Conservation (phyloP, 306 rosid genomes). For the Adenanthera pavonina region DNA sequence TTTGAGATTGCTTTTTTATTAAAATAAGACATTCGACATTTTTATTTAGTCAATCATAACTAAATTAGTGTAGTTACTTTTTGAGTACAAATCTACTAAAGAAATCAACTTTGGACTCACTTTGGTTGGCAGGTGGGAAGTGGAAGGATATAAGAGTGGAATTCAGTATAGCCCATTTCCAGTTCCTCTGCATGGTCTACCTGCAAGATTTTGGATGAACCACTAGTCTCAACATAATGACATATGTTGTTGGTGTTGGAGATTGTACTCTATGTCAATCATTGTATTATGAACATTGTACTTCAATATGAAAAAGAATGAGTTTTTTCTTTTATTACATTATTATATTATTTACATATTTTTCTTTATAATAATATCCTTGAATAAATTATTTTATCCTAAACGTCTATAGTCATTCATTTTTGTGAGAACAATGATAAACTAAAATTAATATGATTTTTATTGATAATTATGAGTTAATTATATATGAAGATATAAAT, state of each 20-base stretch:
- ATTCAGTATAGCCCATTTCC: conserved; percentile 91
- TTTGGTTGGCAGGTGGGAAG: conserved; percentile 77
- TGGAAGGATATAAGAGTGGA: conserved; percentile 66
- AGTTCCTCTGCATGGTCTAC: conserved; percentile 80
- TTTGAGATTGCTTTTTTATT: neutral
- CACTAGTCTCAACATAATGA: conserved; percentile 26
- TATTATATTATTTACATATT: too few relatives aligned
- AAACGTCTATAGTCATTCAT: too few relatives aligned
- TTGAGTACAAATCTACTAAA: neutral
- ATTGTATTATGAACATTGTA: too few relatives aligned
- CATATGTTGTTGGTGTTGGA: neutral
- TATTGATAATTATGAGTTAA: too few relatives aligned
- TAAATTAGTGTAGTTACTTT: neutral
- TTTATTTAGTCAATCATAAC: neutral
- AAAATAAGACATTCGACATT: neutral
- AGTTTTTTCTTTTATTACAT: too few relatives aligned
- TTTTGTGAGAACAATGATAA: too few relatives aligned
- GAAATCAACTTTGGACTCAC: neutral
- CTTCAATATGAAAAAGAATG: too few relatives aligned
- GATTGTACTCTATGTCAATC: too few relatives aligned
- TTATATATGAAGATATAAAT: too few relatives aligned
- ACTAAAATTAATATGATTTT: too few relatives aligned
- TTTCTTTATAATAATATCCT: too few relatives aligned
- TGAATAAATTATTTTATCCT: too few relatives aligned
- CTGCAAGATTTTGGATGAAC: conserved; percentile 68